phyloP scores from a whole-genome alignment of 768 basidiomycete species.

The Dentipellis fragilis region DNA sequence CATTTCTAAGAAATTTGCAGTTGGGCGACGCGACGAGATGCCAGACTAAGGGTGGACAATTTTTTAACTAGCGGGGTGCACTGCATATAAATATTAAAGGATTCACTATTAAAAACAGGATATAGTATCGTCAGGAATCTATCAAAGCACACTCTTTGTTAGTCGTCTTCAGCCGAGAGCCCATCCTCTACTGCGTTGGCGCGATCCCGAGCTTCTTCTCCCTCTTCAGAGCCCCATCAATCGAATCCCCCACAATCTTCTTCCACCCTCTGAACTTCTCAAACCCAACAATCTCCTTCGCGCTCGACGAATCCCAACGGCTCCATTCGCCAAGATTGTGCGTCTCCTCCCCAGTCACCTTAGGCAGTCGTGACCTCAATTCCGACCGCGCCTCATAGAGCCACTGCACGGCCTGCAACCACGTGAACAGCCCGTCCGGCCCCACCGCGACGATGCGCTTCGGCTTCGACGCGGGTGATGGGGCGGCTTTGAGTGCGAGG shows the following conservation, averaged over 20 bases:
- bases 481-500: constrained; percentile 11
- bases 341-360: not conserved
- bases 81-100: no score
- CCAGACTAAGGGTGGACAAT: no score
- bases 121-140: no score
- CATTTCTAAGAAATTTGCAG: no score
- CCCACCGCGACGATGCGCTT: constrained; percentile 18
- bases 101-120: no score
- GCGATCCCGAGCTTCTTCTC: not conserved
- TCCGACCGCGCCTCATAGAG: constrained; percentile 13
- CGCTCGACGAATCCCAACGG: not conserved
- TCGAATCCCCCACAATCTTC: not conserved
- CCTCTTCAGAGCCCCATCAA: not conserved
- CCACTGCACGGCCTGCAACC: constrained; percentile 15
- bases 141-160: no score
- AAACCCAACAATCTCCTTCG: not conserved
- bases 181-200: no score
- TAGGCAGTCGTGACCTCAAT: constrained; percentile 1
- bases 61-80: no score
- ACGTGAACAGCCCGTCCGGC: constrained; percentile 11
- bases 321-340: not conserved
- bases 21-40: no score
- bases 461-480: not conserved
- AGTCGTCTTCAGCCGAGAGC: no score
- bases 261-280: not conserved